Conservation (phyloP, 345 rosid genomes). For the Clausena lansium region DNA sequence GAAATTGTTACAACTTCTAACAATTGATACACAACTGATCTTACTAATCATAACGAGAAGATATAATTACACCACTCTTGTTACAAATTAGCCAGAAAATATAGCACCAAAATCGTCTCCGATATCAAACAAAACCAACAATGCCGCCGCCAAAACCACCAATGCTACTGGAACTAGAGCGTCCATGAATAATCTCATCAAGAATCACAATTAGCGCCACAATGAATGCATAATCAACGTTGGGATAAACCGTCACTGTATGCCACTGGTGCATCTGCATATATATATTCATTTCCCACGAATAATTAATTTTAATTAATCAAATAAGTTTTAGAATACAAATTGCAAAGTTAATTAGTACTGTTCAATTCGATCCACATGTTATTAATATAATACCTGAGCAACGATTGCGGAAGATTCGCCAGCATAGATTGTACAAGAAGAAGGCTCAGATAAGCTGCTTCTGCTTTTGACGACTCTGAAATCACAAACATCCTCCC, state of each 20-base stretch:
- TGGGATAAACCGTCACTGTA: slow-evolving; percentile 10
- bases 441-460: slow-evolving; percentile 8
- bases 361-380: too few species aligned
- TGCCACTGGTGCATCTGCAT: slow-evolving; percentile 14
- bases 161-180: not conserved
- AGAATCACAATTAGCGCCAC: slow-evolving; percentile 13
- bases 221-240: slow-evolving; percentile 18
- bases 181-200: not conserved
- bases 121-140: too few species aligned
- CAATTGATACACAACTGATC: too few species aligned
- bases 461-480: slow-evolving; percentile 16
- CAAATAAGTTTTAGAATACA: too few species aligned
- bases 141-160: not conserved
- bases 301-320: too few species aligned
- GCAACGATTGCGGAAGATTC: slow-evolving; percentile 18
- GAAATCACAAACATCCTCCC: slow-evolving; percentile 18
- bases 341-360: too few species aligned
- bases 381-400: slow-evolving; percentile 1
- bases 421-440: slow-evolving; percentile 21
- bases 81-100: too few species aligned
- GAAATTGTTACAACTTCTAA: too few species aligned
- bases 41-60: too few species aligned
- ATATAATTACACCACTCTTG: too few species aligned
- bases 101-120: not conserved
- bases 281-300: too few species aligned